Evolutionary conservation across 352 stramenopile genomes (phyloP).

Genomic region (Phytophthora gonapodyides): DNA sequence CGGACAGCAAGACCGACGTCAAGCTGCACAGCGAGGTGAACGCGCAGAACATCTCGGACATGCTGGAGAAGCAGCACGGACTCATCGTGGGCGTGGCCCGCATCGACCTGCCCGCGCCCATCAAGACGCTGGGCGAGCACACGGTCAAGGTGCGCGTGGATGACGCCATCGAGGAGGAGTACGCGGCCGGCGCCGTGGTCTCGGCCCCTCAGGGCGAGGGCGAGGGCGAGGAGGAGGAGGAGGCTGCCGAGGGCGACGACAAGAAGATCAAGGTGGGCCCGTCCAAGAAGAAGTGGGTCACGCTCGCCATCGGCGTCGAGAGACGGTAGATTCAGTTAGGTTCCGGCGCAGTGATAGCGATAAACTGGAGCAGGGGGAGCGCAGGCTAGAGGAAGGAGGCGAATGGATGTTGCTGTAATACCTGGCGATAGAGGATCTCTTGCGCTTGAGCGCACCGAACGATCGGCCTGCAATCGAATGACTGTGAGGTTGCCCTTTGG

Average conservation of each 20-base stretch:
- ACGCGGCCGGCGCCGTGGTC: conserved; percentile 42
- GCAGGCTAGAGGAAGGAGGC: neutral
- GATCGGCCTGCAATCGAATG: conserved; percentile 14
- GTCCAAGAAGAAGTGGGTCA: conserved; percentile 83
- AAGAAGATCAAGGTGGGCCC: conserved; percentile 47
- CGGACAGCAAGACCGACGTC: conserved; percentile 57
- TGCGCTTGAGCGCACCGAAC: conserved; percentile 6
- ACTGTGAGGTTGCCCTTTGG: conserved; percentile 11
- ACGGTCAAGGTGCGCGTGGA: conserved; percentile 85
- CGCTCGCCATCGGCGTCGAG: conserved; percentile 59
- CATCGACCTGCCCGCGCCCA: conserved; percentile 69
- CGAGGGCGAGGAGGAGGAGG: conserved; percentile 15
- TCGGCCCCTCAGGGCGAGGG: conserved; percentile 26
- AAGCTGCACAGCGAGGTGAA: conserved; percentile 75
- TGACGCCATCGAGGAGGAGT: conserved; percentile 74
- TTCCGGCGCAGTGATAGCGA: conserved; percentile 7
- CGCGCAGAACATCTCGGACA: conserved; percentile 85
- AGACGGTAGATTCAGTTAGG: conserved; percentile 60
- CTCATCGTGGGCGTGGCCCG: conserved; percentile 82
- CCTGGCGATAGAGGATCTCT: conserved; percentile 25
- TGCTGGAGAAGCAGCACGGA: conserved; percentile 83
- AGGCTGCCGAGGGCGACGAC: conserved; percentile 30
- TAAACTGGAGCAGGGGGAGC: conserved; percentile 6
- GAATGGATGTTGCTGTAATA: neutral
- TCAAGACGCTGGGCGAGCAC: conserved; percentile 85